phyloP scores from a whole-genome alignment of 2,329 filamentous ascomycete species.

The Ascomycota sp. region DNA sequence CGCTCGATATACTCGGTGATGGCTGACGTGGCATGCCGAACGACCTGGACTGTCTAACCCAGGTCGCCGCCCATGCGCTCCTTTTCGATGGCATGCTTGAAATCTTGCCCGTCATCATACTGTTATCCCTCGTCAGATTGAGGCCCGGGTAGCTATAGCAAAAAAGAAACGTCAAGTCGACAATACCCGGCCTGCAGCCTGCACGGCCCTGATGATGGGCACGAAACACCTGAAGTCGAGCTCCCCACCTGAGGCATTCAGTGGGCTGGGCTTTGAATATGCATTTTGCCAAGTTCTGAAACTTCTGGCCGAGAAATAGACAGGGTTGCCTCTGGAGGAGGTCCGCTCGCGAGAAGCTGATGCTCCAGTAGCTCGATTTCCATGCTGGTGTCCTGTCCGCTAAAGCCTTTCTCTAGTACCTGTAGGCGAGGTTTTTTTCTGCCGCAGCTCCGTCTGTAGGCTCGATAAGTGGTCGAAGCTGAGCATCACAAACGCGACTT shows the following conservation, averaged over 20 bases:
- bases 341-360: constrained; percentile 40
- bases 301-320: constrained; percentile 47
- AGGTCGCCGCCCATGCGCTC: constrained; percentile 52
- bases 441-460: constrained; percentile 29
- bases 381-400: constrained; percentile 43
- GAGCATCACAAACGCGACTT: constrained; percentile 67
- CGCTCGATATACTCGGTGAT: constrained; percentile 85
- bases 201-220: too few relatives aligned
- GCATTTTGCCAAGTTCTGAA: constrained; percentile 48
- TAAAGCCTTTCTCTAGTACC: constrained; percentile 42
- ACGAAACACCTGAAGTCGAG: too few relatives aligned
- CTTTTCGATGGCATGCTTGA: constrained; percentile 64
- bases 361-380: constrained; percentile 39
- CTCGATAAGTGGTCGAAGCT: constrained; percentile 44
- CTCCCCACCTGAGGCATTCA: too few relatives aligned
- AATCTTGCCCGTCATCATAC: constrained; percentile 94
- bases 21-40: constrained; percentile 76
- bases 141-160: constrained; percentile 45
- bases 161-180: neutral
- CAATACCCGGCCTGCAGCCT: too few relatives aligned
- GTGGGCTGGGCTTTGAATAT: constrained; percentile 66
- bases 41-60: constrained; percentile 71
- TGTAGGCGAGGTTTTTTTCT: constrained; percentile 37
- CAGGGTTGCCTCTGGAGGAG: constrained; percentile 38
- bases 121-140: constrained; percentile 65